Evolutionary conservation across 2,329 filamentous ascomycete species (phyloP).

Genomic region (Verticillium zaregamsianum): DNA sequence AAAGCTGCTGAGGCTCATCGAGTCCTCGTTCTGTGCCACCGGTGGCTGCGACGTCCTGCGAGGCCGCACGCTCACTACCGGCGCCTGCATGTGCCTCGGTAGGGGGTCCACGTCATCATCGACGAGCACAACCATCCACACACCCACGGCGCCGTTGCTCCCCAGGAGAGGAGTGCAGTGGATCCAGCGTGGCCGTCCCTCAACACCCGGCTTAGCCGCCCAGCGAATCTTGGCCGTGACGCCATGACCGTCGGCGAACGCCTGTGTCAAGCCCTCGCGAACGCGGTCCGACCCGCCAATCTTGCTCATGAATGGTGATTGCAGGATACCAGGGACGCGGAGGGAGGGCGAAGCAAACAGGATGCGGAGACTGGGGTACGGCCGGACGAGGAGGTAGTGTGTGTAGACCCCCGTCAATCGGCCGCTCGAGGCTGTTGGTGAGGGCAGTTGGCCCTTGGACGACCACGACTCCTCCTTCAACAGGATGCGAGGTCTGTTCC

Average conservation of each 20-base stretch:
- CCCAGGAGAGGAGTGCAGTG: constrained; percentile 72
- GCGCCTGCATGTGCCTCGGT: constrained; percentile 14
- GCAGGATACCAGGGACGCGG: constrained; percentile 62
- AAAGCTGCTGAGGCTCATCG: constrained; percentile 14
- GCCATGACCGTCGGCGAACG: constrained; percentile 63
- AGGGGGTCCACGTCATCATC: constrained; percentile 49
- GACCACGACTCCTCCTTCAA: constrained; percentile 29
- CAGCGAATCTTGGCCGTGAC: constrained; percentile 73
- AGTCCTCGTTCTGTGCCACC: constrained; percentile 8
- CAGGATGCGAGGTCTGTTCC: constrained; percentile 35
- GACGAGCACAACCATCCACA: constrained; percentile 75
- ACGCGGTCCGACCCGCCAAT: constrained; percentile 46
- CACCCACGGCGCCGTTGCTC: constrained; percentile 62
- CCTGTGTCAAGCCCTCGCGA: constrained; percentile 46
- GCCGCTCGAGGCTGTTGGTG: constrained; percentile 16
- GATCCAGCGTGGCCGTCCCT: constrained; percentile 67
- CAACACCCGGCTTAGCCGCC: constrained; percentile 48
- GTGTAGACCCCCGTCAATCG: constrained; percentile 41
- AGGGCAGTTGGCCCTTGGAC: constrained; percentile 9
- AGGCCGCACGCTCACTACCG: constrained; percentile 17
- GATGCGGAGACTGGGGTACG: constrained; percentile 61
- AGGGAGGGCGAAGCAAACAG: constrained; percentile 66
- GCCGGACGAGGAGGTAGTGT: constrained; percentile 61
- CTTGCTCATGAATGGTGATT: constrained; percentile 51
- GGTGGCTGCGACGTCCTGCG: constrained; percentile 6